phyloP scores from a whole-genome alignment of 257 asterid genomes.

The Haberlea rhodopensis region DNA sequence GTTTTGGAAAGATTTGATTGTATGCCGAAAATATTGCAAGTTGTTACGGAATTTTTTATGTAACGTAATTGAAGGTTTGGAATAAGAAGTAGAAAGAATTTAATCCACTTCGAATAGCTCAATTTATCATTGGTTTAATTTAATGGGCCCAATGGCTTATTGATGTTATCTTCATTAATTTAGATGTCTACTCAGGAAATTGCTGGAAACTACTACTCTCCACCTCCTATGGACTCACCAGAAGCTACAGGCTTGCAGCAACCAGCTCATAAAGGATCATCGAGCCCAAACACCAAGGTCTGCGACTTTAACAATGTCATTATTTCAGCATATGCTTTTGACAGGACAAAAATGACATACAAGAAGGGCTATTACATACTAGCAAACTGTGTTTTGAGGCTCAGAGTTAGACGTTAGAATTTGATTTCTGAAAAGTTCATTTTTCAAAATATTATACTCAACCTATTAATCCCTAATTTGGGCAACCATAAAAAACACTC shows the following conservation, averaged over 20 bases:
- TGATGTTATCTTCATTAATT: neutral
- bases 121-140: neutral
- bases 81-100: neutral
- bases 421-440: too few species aligned
- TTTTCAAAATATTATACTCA: neutral
- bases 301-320: slow-evolving; percentile 13
- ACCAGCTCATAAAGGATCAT: slow-evolving; percentile 30
- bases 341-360: neutral
- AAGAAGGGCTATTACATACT: neutral
- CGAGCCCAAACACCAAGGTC: slow-evolving; percentile 44
- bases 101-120: neutral
- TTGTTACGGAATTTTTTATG: neutral
- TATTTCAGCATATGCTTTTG: slow-evolving; percentile 4
- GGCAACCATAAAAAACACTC: neutral
- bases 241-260: slow-evolving; percentile 32
- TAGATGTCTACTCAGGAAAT: slow-evolving; percentile 40
- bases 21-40: too few species aligned
- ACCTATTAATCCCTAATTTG: neutral
- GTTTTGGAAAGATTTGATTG: neutral
- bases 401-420: neutral
- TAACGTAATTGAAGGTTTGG: neutral
- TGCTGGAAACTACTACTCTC: slow-evolving; percentile 38
- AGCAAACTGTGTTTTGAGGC: slow-evolving; percentile 9
- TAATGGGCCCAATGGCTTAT: neutral
- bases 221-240: slow-evolving; percentile 37